Percentiles rank a stretch among this genome's conserved stretches.
Evolutionary conservation across 768 basidiomycete species (phyloP).

Genomic region (Vishniacozyma victoriae): DNA sequence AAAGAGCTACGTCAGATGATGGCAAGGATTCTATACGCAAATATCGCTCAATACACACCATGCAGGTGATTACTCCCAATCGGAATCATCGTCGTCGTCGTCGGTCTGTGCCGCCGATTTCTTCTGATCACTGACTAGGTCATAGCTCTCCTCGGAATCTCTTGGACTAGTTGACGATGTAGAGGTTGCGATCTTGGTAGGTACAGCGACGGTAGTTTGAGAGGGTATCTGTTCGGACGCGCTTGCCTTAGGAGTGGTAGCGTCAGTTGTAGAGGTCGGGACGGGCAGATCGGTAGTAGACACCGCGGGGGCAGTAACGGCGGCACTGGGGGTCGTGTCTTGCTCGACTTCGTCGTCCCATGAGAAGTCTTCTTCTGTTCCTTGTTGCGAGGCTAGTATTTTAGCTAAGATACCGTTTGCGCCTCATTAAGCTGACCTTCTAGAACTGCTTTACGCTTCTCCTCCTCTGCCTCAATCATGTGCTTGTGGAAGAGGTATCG

Average conservation of each 20-base stretch:
- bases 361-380: constrained; percentile 40
- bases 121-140: constrained; percentile 39
- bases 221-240: neutral
- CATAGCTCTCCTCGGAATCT: constrained; percentile 45
- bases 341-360: constrained; percentile 41
- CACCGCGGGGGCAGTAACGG: neutral
- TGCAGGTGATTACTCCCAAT: constrained; percentile 41
- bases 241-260: neutral
- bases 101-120: constrained; percentile 1
- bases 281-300: neutral
- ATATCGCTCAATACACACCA: neutral
- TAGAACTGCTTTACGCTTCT: constrained; percentile 37
- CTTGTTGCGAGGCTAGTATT: constrained; percentile 22
- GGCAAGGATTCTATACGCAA: no score
- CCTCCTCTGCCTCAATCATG: constrained; percentile 42
- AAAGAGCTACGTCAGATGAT: no score
- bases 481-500: constrained; percentile 45
- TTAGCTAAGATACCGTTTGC: no score
- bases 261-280: neutral
- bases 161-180: constrained; percentile 33
- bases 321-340: neutral
- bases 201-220: neutral
- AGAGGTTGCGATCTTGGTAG: constrained; percentile 7
- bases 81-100: constrained; percentile 38
- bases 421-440: constrained; percentile 35